phyloP scores from a whole-genome alignment of 495 filamentous ascomycete genomes.

The Xylaria flabelliformis region DNA sequence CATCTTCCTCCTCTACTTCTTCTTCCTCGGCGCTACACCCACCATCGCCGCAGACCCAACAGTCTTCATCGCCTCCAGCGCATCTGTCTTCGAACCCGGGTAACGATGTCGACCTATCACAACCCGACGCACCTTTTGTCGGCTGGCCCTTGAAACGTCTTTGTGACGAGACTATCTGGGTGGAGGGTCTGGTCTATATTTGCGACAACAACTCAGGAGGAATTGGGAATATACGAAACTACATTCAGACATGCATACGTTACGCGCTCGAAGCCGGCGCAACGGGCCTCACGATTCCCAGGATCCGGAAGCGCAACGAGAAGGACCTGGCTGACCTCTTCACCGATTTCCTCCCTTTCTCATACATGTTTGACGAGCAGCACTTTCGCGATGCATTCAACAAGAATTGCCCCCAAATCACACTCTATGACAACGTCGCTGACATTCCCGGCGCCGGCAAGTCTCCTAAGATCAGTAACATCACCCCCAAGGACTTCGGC shows the following conservation, averaged over 20 bases:
- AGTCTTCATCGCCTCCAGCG: not conserved
- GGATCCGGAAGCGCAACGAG: slow-evolving; percentile 47
- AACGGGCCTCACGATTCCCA: slow-evolving; percentile 52
- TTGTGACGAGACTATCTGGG: slow-evolving; percentile 52
- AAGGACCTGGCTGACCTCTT: slow-evolving; percentile 47
- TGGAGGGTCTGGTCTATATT: slow-evolving; percentile 51
- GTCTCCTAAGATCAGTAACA: slow-evolving; percentile 47
- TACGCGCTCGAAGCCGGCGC: slow-evolving; percentile 60
- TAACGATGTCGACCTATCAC: slow-evolving; percentile 38
- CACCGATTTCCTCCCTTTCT: slow-evolving; percentile 46
- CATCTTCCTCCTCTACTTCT: slow-evolving; percentile 17
- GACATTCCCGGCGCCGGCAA: slow-evolving; percentile 33
- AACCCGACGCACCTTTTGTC: slow-evolving; percentile 53
- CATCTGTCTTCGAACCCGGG: slow-evolving; percentile 20
- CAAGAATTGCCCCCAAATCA: slow-evolving; percentile 52
- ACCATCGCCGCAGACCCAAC: not conserved
- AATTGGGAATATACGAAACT: slow-evolving; percentile 60
- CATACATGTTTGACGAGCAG: slow-evolving; percentile 56
- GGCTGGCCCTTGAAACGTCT: slow-evolving; percentile 55
- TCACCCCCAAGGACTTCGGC: slow-evolving; percentile 54
- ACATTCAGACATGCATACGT: slow-evolving; percentile 59
- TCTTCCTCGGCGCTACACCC: slow-evolving; percentile 16
- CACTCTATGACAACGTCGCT: slow-evolving; percentile 48
- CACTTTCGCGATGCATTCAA: slow-evolving; percentile 51
- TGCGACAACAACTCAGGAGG: slow-evolving; percentile 62